Evolutionary conservation across 2,329 filamentous ascomycete species (phyloP), one percentile per base, ranked within the genome.

Genomic region (Magnaporthiopsis rhizophila): DNA sequence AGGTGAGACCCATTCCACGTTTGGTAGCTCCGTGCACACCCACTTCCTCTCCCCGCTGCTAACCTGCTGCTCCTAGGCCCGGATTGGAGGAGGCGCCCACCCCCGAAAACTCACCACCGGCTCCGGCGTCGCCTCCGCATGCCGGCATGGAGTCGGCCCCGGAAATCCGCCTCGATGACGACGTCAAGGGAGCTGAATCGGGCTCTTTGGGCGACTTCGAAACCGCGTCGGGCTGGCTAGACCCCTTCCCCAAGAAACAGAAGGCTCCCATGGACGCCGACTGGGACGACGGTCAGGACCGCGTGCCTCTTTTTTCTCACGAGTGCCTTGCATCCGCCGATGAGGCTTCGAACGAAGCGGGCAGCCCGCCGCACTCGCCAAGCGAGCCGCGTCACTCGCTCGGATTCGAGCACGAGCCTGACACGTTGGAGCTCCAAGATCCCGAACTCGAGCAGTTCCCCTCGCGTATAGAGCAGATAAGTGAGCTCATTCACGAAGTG

Each of bases 401-500:
- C 21, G 61, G 67, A 15, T 61, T 67, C 21, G 60, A 66, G 13
- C 64, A 68, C 45, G 70, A 70, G 28, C 64, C 69, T 7, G 70
- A 73, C 58, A 66, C 70, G 4, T 69, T 75, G 32, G 80, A 82
- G 61, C 65, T 78, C 2, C 75, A 78, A 60, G 81, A 83, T 62
- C 80, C 81, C 1, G 81, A 77, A 0, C 70, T 83, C 11, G 81
- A 83, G 66, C 73, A 70, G 24, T 82, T 83, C 66, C 81, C 81
- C 2, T 80, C 76, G 0, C 77, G 78, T 62, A 74, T 75, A 21
- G 72, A 74, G 0, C 78, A 77, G 7, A 80, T 83, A 62, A 71
- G 83, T 15, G 75, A 78, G 61, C 74, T 78, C 0, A 73, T 83
- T 18, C 77, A 79, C 8, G 78, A 77, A 62, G 76, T 83, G 18